Evolutionary conservation across 257 asterid genomes (phyloP).

Genomic region (Avicennia marina): DNA sequence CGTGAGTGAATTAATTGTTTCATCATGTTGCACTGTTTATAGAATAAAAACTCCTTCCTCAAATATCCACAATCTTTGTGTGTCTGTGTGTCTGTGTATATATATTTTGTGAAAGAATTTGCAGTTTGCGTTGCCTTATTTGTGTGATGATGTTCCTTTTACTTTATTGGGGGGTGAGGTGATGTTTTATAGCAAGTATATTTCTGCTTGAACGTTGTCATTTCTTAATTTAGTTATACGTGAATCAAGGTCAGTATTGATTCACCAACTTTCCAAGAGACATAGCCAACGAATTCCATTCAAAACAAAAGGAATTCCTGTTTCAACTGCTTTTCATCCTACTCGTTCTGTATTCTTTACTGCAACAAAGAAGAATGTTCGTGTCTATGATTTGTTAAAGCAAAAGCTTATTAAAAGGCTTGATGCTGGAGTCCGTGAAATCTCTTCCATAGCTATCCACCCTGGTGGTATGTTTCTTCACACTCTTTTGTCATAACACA

Average conservation of each 20-base stretch:
- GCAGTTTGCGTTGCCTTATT: too few species aligned
- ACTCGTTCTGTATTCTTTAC: slow-evolving; percentile 76
- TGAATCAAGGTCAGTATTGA: slow-evolving; percentile 71
- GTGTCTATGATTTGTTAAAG: slow-evolving; percentile 76
- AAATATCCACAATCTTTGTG: too few species aligned
- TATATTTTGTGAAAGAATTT: too few species aligned
- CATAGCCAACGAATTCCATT: slow-evolving; percentile 72
- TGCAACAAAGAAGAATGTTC: slow-evolving; percentile 76
- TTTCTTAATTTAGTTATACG: slow-evolving; percentile 71
- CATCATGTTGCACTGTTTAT: neutral
- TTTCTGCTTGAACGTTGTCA: slow-evolving; percentile 20
- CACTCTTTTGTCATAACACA: neutral
- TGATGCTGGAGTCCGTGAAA: slow-evolving; percentile 84
- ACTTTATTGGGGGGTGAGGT: neutral
- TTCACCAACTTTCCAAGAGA: slow-evolving; percentile 78
- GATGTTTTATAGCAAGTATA: neutral
- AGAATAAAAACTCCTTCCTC: neutral
- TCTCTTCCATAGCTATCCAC: slow-evolving; percentile 86
- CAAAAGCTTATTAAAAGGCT: slow-evolving; percentile 79
- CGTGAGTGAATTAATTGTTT: slow-evolving; percentile 14
- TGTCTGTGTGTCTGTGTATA: too few species aligned
- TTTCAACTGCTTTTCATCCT: slow-evolving; percentile 86
- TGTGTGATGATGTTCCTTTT: too few species aligned
- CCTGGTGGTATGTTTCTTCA: slow-evolving; percentile 60
- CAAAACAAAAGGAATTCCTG: slow-evolving; percentile 88